Percentiles rank a stretch among this genome's conserved stretches.
Evolutionary conservation across 2,329 filamentous ascomycete genomes (phyloP).

Genomic region (Pseudogymnoascus sp.): DNA sequence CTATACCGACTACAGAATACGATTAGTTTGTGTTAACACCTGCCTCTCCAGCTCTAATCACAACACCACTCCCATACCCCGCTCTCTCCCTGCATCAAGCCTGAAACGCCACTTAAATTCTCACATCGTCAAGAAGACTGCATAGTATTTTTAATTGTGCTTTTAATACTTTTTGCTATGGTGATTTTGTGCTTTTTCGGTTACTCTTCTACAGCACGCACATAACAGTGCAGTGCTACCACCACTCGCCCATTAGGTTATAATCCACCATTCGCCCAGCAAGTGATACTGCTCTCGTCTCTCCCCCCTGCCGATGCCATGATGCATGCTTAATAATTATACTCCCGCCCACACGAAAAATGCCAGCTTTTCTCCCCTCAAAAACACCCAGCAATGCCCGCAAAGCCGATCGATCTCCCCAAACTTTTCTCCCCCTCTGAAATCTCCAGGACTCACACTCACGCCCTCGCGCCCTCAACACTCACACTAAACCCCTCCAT

Average conservation of each 20-base stretch:
- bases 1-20: background rate
- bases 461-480: background rate
- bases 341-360: background rate
- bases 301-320: background rate
- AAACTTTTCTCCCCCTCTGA: background rate
- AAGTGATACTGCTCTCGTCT: background rate
- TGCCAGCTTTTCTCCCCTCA: background rate
- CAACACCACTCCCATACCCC: background rate
- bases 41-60: background rate
- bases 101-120: background rate
- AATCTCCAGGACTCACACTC: background rate
- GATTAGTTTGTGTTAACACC: background rate
- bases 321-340: background rate
- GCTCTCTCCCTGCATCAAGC: background rate
- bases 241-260: background rate
- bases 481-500: conserved; percentile 12
- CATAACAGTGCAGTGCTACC: background rate
- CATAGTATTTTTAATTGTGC: background rate
- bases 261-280: conserved; percentile 1
- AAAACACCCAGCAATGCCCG: conserved; percentile 3
- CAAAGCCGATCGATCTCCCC: background rate
- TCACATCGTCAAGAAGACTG: background rate
- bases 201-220: background rate
- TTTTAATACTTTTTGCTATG: background rate
- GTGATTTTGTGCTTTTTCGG: background rate